These are phyloP conservation scores for Chlamydomonas schloesseri DNA, from an alignment of 139 green algal species.

Conservation along the genomic window DNA sequence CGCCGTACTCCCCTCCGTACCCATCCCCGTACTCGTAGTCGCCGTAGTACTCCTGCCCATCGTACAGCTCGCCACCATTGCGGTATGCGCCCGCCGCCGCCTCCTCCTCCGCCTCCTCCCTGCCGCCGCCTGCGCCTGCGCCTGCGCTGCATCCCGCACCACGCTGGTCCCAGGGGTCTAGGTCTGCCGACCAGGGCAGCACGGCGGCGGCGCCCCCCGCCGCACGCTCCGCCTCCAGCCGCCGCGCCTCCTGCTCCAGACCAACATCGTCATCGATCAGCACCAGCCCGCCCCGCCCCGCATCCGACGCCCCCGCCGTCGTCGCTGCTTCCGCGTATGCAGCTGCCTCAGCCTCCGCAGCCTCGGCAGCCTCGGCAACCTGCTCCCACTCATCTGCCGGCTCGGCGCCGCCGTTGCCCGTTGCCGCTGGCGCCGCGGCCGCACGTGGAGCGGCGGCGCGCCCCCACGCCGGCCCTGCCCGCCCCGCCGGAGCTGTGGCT, in stretches of 20 bases:
- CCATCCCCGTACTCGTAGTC: too few relatives aligned
- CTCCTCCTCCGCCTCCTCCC: background rate
- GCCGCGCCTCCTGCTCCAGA: slow-evolving; percentile 4
- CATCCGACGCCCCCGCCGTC: background rate
- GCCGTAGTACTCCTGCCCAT: too few relatives aligned
- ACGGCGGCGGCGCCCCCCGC: background rate
- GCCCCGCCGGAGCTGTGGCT: too few relatives aligned
- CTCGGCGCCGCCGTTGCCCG: background rate
- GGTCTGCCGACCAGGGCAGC: background rate
- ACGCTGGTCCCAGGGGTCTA: background rate
- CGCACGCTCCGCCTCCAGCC: background rate
- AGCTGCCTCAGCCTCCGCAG: background rate
- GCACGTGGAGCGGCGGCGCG: too few relatives aligned
- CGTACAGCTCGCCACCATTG: too few relatives aligned
- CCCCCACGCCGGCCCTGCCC: too few relatives aligned
- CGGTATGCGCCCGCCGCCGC: too few relatives aligned
- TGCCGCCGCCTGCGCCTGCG: slow-evolving; percentile 4
- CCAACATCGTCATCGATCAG: slow-evolving; percentile 32
- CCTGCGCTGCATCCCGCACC: too few relatives aligned
- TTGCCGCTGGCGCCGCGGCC: too few relatives aligned
- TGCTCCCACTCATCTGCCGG: background rate
- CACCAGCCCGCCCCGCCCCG: background rate
- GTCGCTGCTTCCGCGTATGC: too few relatives aligned
- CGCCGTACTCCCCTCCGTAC: too few relatives aligned
- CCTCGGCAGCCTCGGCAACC: background rate